phyloP scores from a whole-genome alignment of 176 grass and related monocot genomes.

The Typha latifolia region DNA sequence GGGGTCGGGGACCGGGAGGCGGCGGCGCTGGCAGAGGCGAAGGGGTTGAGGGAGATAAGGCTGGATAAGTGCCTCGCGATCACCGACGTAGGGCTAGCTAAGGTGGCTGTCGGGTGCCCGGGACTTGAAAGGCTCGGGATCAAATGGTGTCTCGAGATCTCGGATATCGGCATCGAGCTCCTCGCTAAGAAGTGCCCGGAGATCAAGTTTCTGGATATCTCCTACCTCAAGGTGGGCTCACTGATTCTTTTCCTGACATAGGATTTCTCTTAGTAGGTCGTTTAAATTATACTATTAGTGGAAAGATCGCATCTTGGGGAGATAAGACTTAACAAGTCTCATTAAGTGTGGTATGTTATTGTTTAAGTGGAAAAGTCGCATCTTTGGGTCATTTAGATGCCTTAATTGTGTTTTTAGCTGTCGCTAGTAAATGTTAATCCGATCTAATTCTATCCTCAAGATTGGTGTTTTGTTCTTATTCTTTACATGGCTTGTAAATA shows the following conservation, averaged over 20 bases:
- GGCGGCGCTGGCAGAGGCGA: constrained; percentile 39
- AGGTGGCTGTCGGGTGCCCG: constrained; percentile 70
- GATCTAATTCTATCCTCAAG: too few species aligned
- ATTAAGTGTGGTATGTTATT: too few species aligned
- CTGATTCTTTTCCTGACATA: background rate
- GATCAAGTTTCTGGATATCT: constrained; percentile 61
- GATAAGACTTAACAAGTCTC: too few species aligned
- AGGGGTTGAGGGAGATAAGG: constrained; percentile 47
- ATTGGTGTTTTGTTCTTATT: too few species aligned
- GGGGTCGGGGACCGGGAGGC: constrained; percentile 67
- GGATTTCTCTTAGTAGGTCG: too few species aligned
- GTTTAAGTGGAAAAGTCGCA: background rate
- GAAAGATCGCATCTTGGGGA: background rate
- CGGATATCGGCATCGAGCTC: constrained; percentile 81
- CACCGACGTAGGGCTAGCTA: constrained; percentile 88
- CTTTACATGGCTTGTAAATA: too few species aligned
- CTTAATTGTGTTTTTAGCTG: too few species aligned
- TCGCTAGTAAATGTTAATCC: too few species aligned
- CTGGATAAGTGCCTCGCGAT: constrained; percentile 73
- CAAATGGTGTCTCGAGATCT: constrained; percentile 96
- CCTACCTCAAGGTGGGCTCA: constrained; percentile 64
- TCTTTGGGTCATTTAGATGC: background rate
- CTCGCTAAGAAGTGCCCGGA: constrained; percentile 81
- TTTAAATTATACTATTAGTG: background rate
- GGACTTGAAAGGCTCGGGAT: constrained; percentile 59